A percentile compares a stretch with the other conserved stretches of the same genome.
Evolutionary conservation across 257 asterid genomes (phyloP).

Genomic region (Capsicum pubescens): DNA sequence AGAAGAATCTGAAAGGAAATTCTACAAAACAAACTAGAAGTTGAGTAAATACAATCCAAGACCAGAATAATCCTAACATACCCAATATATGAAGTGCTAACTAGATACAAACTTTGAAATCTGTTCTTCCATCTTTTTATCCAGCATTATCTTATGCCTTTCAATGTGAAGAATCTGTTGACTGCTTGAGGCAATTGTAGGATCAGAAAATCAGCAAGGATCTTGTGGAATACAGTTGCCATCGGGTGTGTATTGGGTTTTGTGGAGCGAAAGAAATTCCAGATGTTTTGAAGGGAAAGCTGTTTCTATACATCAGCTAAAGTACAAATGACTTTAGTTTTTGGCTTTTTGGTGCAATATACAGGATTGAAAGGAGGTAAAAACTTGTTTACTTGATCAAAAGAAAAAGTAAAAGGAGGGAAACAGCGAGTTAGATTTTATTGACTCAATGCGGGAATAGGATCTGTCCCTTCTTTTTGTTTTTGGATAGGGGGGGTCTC

Average conservation of each 20-base stretch:
- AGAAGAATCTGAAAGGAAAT: not conserved
- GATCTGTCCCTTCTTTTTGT: slow-evolving; percentile 6
- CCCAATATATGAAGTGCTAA: not conserved
- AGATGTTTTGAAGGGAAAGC: not conserved
- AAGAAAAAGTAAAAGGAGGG: not conserved
- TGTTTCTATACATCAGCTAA: not conserved
- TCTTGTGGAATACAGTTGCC: slow-evolving; percentile 2
- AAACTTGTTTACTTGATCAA: not conserved
- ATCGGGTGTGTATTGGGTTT: not conserved
- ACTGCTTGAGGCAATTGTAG: slow-evolving; percentile 23
- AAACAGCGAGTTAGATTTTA: slow-evolving; percentile 11
- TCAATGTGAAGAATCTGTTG: slow-evolving; percentile 22
- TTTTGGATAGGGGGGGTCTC: not conserved
- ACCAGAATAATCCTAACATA: not conserved
- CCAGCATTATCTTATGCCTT: not conserved
- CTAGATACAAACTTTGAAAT: not conserved
- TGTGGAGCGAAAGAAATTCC: not conserved
- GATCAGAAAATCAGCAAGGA: slow-evolving; percentile 7
- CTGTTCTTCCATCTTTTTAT: not conserved
- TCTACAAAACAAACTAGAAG: not conserved
- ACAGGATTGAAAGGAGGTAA: not conserved
- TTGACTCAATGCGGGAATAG: not conserved
- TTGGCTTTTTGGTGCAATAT: slow-evolving; percentile 12
- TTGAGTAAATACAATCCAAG: not conserved
- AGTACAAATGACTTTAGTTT: not conserved